Evolutionary conservation across 805 yeast species (phyloP).

Genomic region (Candida montana): DNA sequence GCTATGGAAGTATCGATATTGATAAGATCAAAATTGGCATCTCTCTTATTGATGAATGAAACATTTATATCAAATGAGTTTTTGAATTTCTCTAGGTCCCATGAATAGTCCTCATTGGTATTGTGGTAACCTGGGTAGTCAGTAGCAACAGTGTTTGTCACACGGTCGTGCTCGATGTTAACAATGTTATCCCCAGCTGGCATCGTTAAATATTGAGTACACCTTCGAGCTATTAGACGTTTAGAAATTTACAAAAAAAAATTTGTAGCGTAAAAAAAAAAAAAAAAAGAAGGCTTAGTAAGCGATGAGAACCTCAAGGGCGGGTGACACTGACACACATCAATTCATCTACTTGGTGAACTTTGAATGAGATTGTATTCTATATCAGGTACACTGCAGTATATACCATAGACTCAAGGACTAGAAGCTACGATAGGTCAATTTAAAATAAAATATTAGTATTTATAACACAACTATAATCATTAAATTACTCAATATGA

Average conservation of each 20-base stretch:
- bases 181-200: conserved; percentile 50
- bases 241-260: not conserved
- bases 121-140: conserved; percentile 86
- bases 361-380: too few species aligned
- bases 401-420: too few species aligned
- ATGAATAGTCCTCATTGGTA: conserved; percentile 57
- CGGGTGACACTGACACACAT: conserved; percentile 2
- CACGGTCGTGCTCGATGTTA: conserved; percentile 86
- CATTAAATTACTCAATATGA: conserved; percentile 39
- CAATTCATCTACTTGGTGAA: too few species aligned
- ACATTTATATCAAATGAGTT: conserved; percentile 61
- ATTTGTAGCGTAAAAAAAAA: not conserved
- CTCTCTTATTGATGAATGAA: conserved; percentile 57
- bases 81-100: conserved; percentile 82
- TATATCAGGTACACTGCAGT: too few species aligned
- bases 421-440: too few species aligned
- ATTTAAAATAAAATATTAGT: not conserved
- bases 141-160: conserved; percentile 80
- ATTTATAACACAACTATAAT: not conserved
- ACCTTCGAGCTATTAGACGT: too few species aligned
- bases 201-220: not conserved
- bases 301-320: not conserved
- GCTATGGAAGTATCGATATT: conserved; percentile 89
- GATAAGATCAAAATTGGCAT: conserved; percentile 80
- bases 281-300: not conserved